These are phyloP conservation scores for Leptomonas pyrrhocoris DNA, from an alignment of 208 protist genomes.

Conservation along the genomic window DNA sequence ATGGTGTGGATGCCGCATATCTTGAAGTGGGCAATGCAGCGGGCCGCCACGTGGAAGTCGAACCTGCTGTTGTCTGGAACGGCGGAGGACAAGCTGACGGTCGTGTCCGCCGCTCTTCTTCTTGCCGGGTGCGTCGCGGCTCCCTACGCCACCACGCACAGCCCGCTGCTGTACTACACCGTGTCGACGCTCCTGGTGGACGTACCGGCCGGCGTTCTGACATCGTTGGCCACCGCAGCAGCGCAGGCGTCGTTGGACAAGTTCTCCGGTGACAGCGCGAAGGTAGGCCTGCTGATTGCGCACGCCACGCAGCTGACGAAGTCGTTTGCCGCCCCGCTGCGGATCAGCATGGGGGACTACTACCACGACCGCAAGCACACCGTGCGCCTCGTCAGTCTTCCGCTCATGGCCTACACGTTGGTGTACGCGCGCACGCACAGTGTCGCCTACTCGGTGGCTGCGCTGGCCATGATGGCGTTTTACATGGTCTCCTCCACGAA, in stretches of 20 bases:
- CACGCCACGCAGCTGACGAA: conserved; percentile 33
- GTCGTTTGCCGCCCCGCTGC: conserved; percentile 30
- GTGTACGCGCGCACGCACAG: conserved; percentile 27
- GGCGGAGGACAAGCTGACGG: conserved; percentile 13
- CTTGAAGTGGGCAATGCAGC: conserved; percentile 7
- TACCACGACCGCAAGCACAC: conserved; percentile 20
- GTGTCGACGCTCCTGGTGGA: conserved; percentile 42
- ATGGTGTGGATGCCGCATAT: conserved; percentile 29
- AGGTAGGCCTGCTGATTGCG: conserved; percentile 19
- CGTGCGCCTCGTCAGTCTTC: conserved; percentile 25
- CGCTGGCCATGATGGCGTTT: background rate
- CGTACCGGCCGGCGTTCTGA: conserved; percentile 34
- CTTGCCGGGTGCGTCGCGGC: conserved; percentile 17
- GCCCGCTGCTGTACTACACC: conserved; percentile 36
- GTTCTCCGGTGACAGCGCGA: conserved; percentile 9
- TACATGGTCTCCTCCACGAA: background rate
- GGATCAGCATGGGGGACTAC: conserved; percentile 15
- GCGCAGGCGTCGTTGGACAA: conserved; percentile 14
- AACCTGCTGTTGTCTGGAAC: conserved; percentile 18
- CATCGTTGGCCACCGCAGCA: background rate
- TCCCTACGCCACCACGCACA: conserved; percentile 19
- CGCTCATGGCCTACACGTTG: conserved; percentile 28
- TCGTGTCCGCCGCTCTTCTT: conserved; percentile 1
- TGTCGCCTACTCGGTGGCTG: conserved; percentile 18
- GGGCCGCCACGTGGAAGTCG: conserved; percentile 4